phyloP scores from a whole-genome alignment of 345 rosid genomes.

The Salix dunnii region DNA sequence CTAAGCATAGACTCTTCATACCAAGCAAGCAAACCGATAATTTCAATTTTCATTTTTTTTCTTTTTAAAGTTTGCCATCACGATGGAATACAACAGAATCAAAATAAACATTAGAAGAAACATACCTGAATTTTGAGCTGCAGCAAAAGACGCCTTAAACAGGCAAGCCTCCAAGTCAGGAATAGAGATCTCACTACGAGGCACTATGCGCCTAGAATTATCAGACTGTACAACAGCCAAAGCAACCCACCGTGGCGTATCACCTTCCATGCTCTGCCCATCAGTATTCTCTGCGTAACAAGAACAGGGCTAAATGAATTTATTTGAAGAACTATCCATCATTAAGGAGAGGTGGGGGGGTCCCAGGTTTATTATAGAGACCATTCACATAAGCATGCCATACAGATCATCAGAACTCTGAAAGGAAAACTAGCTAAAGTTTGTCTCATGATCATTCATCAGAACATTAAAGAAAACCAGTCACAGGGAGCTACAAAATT shows the following conservation, averaged over 20 bases:
- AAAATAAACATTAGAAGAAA: background rate
- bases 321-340: background rate
- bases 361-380: too few species aligned
- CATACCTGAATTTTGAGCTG: conserved; percentile 67
- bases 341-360: too few species aligned
- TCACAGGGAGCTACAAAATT: background rate
- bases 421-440: background rate
- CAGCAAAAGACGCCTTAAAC: conserved; percentile 60
- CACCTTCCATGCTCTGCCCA: conserved; percentile 28
- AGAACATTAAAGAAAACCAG: background rate
- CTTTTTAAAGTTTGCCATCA: background rate
- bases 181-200: conserved; percentile 63
- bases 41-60: background rate
- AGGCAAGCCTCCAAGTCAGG: conserved; percentile 74
- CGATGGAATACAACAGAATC: background rate
- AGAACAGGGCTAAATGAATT: background rate
- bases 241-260: conserved; percentile 55
- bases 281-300: conserved; percentile 36
- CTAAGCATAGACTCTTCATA: background rate
- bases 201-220: conserved; percentile 62
- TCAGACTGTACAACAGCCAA: conserved; percentile 77
- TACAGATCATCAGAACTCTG: background rate
- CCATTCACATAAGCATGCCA: background rate
- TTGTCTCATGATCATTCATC: background rate
- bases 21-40: background rate